Evolutionary conservation across 768 basidiomycete species (phyloP).

Genomic region (Macrocybe gigantea): DNA sequence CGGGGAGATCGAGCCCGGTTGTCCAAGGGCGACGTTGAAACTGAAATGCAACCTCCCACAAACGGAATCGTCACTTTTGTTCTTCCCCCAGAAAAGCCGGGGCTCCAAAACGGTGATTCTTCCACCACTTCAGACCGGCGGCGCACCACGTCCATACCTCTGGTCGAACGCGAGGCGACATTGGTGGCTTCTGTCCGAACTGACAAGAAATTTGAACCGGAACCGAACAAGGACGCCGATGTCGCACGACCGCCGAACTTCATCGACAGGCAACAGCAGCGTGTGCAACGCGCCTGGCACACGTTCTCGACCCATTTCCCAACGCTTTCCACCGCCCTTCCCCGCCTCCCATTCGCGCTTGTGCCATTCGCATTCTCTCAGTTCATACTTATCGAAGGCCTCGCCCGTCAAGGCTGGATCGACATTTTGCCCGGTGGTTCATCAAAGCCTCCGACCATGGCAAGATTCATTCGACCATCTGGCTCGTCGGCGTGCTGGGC

Average conservation of each 20-base stretch:
- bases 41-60: not conserved
- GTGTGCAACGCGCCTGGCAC: constrained; percentile 1
- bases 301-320: constrained; percentile 48
- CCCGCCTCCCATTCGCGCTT: constrained; percentile 73
- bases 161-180: constrained; percentile 11
- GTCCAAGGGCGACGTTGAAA: constrained; percentile 6
- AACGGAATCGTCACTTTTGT: no score
- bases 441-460: constrained; percentile 12
- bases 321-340: constrained; percentile 59
- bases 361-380: constrained; percentile 92
- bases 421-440: constrained; percentile 58
- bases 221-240: no score
- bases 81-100: no score
- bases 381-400: constrained; percentile 88
- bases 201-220: no score
- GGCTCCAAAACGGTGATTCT: constrained; percentile 9
- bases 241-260: no score
- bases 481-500: constrained; percentile 17
- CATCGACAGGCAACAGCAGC: no score
- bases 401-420: constrained; percentile 88
- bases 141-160: constrained; percentile 19
- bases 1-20: not conserved
- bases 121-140: constrained; percentile 19
- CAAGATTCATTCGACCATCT: constrained; percentile 14
- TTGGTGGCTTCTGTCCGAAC: constrained; percentile 7